phyloP scores from a whole-genome alignment of 1,139 yeast genomes.

The Hanseniaspora uvarum region DNA sequence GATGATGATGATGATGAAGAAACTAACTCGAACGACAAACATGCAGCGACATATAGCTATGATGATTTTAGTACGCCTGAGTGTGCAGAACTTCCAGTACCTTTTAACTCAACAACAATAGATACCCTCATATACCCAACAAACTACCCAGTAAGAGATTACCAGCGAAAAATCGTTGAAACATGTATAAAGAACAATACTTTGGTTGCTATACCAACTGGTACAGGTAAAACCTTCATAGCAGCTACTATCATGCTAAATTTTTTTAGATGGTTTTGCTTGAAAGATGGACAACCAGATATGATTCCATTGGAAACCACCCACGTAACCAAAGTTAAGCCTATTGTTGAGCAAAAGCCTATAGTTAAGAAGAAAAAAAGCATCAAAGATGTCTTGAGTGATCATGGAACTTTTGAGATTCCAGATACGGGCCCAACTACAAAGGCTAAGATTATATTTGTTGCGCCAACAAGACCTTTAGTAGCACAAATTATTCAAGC shows the following conservation, averaged over 20 bases:
- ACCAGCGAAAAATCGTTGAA: slow-evolving; percentile 71
- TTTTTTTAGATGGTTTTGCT: slow-evolving; percentile 66
- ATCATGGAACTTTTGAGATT: slow-evolving; percentile 20
- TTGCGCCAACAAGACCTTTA: slow-evolving; percentile 95
- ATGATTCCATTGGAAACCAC: background rate
- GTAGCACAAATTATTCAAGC: slow-evolving; percentile 98
- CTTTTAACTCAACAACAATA: slow-evolving; percentile 8
- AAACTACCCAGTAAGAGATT: slow-evolving; percentile 72
- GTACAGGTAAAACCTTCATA: slow-evolving; percentile 92
- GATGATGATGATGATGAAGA: background rate
- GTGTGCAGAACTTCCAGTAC: slow-evolving; percentile 7
- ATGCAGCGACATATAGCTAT: background rate
- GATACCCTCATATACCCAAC: slow-evolving; percentile 67
- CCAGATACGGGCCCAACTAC: slow-evolving; percentile 25
- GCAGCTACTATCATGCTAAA: slow-evolving; percentile 92
- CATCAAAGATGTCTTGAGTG: slow-evolving; percentile 9
- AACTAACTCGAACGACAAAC: background rate
- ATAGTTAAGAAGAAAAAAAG: slow-evolving; percentile 1
- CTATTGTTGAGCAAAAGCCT: slow-evolving; percentile 1
- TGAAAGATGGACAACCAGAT: slow-evolving; percentile 14
- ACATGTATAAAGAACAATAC: slow-evolving; percentile 64
- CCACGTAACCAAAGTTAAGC: background rate
- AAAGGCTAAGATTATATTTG: slow-evolving; percentile 66
- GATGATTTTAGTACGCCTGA: background rate
- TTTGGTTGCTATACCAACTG: slow-evolving; percentile 90